Evolutionary conservation across 441 rosid species (phyloP).

Genomic region (Theobroma grandiflorum): DNA sequence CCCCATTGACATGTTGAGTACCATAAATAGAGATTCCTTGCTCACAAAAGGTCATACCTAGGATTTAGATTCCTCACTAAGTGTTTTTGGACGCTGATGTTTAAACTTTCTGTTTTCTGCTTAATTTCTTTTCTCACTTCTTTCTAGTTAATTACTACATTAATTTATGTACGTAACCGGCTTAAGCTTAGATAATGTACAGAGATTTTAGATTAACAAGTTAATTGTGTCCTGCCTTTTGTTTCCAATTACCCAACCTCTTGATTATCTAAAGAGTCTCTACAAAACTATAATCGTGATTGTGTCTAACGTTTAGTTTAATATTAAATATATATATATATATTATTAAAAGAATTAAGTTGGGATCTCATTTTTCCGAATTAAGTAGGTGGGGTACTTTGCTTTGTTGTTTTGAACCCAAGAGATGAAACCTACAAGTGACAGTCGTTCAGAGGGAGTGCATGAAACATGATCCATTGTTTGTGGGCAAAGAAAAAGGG

Average conservation of each 20-base stretch:
- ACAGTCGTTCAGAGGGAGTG: neutral
- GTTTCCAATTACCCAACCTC: too few species aligned
- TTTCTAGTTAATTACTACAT: neutral
- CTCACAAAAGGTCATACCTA: neutral
- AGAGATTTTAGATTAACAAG: neutral
- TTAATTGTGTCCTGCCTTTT: too few species aligned
- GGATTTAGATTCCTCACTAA: neutral
- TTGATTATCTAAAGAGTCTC: too few species aligned
- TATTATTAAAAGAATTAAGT: too few species aligned
- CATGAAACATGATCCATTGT: constrained; percentile 26
- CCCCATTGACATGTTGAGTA: neutral
- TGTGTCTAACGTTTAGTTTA: too few species aligned
- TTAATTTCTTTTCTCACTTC: neutral
- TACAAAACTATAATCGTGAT: too few species aligned
- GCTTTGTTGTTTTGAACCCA: constrained; percentile 15
- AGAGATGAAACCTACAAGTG: constrained; percentile 14
- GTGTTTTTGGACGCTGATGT: neutral
- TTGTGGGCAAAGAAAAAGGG: neutral
- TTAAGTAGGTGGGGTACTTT: constrained; percentile 1
- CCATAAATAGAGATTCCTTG: neutral
- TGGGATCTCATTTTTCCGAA: too few species aligned
- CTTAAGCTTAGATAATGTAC: neutral
- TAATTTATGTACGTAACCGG: neutral
- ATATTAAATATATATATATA: too few species aligned
- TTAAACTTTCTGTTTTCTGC: neutral